Evolutionary conservation across 2,329 filamentous ascomycete genomes (phyloP).

Genomic region (Hymenoscyphus fructigenus): DNA sequence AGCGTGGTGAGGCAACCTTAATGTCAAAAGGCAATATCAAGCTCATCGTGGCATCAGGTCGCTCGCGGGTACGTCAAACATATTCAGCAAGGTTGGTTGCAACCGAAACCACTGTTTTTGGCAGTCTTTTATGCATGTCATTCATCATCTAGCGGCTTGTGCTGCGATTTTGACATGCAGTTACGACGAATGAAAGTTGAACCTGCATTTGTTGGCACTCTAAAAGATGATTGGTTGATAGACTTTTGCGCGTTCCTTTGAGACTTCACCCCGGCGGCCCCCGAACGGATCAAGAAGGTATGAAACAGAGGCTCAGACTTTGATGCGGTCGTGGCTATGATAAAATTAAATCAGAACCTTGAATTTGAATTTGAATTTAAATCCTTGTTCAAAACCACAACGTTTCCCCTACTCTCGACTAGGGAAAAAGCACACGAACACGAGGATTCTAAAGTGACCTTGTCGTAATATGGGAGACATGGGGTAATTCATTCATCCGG

Average conservation of each 20-base stretch:
- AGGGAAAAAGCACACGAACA: background rate
- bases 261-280: background rate
- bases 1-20: slow-evolving; percentile 1
- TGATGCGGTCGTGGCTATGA: background rate
- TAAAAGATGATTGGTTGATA: background rate
- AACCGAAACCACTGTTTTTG: background rate
- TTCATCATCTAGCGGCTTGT: background rate
- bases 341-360: background rate
- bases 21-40: background rate
- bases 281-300: background rate
- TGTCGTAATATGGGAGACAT: background rate
- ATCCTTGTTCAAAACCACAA: background rate
- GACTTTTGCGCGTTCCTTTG: background rate
- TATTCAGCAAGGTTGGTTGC: background rate
- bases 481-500: background rate
- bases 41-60: background rate
- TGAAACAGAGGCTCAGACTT: background rate
- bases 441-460: background rate
- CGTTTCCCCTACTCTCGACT: background rate
- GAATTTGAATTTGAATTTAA: background rate
- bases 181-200: background rate
- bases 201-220: background rate
- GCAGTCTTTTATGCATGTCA: background rate
- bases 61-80: background rate
- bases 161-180: background rate